Percentiles rank a stretch among this genome's conserved stretches.
phyloP scores from a whole-genome alignment of 441 rosid species.

The Rhodomyrtus psidioides region DNA sequence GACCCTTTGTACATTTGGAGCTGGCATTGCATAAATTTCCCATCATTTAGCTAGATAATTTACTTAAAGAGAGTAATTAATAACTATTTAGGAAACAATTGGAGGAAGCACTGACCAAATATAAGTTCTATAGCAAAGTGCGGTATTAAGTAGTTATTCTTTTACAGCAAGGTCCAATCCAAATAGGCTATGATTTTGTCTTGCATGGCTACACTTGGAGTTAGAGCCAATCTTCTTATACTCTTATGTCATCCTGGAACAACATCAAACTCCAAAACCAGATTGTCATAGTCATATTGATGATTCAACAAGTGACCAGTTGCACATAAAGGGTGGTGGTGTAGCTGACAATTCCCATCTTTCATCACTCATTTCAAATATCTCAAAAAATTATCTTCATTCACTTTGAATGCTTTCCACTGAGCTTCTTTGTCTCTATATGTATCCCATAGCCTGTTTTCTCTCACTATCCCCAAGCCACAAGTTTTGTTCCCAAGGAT shows the following conservation, averaged over 20 bases:
- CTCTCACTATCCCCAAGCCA: background rate
- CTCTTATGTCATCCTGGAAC: background rate
- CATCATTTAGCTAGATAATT: background rate
- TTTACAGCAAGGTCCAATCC: background rate
- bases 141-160: background rate
- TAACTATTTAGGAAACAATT: background rate
- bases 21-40: background rate
- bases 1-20: background rate
- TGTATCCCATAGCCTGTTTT: background rate
- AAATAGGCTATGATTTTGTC: background rate
- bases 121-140: background rate
- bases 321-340: background rate
- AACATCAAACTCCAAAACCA: background rate
- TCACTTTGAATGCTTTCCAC: background rate
- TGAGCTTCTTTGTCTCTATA: background rate
- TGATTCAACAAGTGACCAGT: background rate
- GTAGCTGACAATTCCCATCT: background rate
- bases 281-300: background rate
- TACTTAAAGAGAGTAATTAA: background rate
- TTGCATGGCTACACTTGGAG: background rate
- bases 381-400: background rate
- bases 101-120: background rate
- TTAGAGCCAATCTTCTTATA: background rate
- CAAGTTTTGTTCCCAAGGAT: background rate
- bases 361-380: background rate